phyloP scores from a whole-genome alignment of 2,329 filamentous ascomycete species.

The Xylaria sp. region DNA sequence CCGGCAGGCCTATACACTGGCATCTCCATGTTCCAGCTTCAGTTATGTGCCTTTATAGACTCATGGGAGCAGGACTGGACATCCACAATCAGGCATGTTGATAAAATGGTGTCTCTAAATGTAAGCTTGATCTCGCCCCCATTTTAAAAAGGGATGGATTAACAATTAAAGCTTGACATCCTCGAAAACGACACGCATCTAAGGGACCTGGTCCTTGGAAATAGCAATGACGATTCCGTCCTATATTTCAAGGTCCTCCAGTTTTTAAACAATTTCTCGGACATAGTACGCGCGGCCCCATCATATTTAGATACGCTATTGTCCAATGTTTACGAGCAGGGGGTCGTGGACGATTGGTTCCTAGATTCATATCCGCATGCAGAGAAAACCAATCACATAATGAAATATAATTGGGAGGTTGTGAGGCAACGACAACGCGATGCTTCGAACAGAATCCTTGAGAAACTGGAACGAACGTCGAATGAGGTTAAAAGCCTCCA shows the following conservation, averaged over 20 bases:
- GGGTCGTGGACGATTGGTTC: background rate
- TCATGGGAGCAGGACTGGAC: constrained; percentile 1
- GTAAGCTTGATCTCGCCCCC: background rate
- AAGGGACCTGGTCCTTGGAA: background rate
- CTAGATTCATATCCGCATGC: background rate
- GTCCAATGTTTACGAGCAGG: background rate
- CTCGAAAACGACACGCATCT: background rate
- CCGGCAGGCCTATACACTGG: constrained; percentile 1
- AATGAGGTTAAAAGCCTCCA: constrained; percentile 4
- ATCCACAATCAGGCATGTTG: background rate
- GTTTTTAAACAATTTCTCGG: background rate
- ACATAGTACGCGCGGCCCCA: background rate
- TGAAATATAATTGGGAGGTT: background rate
- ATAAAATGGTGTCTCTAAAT: background rate
- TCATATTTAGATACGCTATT: background rate
- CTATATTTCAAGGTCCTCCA: constrained; percentile 1
- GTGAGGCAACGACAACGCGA: background rate
- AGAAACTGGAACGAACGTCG: background rate
- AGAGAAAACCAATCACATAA: background rate
- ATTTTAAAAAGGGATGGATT: background rate
- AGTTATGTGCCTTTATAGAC: constrained; percentile 3
- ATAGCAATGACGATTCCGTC: background rate
- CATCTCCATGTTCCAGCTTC: background rate
- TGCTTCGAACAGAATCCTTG: background rate
- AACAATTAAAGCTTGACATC: background rate